phyloP scores from a whole-genome alignment of 805 yeast genomes.

The Lipomyces chichibuensis region DNA sequence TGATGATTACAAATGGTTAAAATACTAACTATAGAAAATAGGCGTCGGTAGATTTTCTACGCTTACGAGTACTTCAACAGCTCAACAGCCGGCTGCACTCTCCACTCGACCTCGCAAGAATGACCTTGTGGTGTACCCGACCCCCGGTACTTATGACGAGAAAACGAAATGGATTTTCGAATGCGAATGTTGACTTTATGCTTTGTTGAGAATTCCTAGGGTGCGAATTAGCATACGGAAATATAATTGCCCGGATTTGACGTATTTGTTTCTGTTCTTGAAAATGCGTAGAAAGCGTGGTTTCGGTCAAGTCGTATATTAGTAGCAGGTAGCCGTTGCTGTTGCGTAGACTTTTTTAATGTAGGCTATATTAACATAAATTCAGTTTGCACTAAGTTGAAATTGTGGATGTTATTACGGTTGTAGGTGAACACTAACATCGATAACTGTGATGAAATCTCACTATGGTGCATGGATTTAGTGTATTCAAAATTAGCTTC shows the following conservation, averaged over 20 bases:
- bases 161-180: not conserved
- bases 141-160: conserved; percentile 16
- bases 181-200: not conserved
- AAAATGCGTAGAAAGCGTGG: not conserved
- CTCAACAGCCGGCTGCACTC: conserved; percentile 9
- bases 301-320: not conserved
- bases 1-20: not conserved
- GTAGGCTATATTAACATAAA: too few relatives aligned
- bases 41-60: not conserved
- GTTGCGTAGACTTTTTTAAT: not conserved
- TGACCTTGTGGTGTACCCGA: conserved; percentile 24
- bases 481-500: too few relatives aligned
- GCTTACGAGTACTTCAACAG: conserved; percentile 17
- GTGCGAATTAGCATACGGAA: not conserved
- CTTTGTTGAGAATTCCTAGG: not conserved
- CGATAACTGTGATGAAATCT: too few relatives aligned
- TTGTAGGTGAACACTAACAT: too few relatives aligned
- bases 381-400: not conserved
- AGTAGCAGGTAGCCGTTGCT: not conserved
- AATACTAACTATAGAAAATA: not conserved
- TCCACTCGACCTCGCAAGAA: conserved; percentile 22
- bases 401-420: too few relatives aligned
- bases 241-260: not conserved
- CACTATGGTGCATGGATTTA: too few relatives aligned
- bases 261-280: not conserved